Conservation (phyloP, 1,284 basidiomycete species). For the Pseudozyma flocculosa region DNA sequence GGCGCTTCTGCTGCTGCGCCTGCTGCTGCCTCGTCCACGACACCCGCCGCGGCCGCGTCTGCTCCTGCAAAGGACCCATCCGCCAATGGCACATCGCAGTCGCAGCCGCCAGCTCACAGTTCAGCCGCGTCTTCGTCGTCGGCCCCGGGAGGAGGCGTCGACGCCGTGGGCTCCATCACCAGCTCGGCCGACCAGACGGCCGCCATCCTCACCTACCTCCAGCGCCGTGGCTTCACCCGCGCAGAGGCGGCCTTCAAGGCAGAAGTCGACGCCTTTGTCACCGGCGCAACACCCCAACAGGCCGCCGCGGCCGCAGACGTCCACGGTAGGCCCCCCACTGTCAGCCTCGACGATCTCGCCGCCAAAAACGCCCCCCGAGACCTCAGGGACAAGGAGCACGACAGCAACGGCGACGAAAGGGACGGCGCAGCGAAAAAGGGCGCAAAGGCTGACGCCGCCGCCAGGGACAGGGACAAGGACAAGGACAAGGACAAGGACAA, state of each 20-base stretch:
- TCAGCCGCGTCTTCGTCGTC: no score
- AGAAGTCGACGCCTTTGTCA: constrained; percentile 63
- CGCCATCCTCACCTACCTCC: constrained; percentile 65
- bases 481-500: constrained; percentile 18
- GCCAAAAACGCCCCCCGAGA: constrained; percentile 51
- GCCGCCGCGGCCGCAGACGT: constrained; percentile 35
- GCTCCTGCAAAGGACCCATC: no score
- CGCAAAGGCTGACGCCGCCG: background rate
- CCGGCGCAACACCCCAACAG: constrained; percentile 29
- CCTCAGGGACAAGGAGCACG: constrained; percentile 48
- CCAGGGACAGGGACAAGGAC: background rate
- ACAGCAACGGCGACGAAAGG: constrained; percentile 37
- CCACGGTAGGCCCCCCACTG: constrained; percentile 63
- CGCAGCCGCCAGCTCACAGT: no score
- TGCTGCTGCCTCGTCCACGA: no score
- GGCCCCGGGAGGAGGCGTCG: no score
- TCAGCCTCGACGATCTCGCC: constrained; percentile 63
- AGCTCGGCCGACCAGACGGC: constrained; percentile 34
- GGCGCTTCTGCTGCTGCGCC: no score
- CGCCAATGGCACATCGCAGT: no score
- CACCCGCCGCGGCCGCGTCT: no score
- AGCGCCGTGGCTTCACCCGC: constrained; percentile 73
- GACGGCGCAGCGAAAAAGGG: constrained; percentile 61
- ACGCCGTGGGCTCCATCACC: constrained; percentile 17
- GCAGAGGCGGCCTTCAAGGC: constrained; percentile 75